These are phyloP conservation scores for Penicillium canariense DNA, from an alignment of 495 filamentous ascomycete genomes.

Conservation along the genomic window DNA sequence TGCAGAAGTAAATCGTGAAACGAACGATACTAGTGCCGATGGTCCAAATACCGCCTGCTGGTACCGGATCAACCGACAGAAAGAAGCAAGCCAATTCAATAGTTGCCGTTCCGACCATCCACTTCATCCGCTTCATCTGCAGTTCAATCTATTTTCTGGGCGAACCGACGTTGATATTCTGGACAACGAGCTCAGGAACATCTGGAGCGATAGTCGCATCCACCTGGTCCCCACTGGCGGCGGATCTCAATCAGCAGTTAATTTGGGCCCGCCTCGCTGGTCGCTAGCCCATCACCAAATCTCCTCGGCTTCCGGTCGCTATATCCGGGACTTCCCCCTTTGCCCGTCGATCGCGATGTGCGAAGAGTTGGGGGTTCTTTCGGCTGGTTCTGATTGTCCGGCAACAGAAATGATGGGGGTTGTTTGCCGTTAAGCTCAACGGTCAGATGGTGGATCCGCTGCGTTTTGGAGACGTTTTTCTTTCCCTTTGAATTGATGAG, in stretches of 20 bases:
- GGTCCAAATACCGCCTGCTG: not conserved
- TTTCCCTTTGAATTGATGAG: not conserved
- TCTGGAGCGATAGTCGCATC: constrained; percentile 24
- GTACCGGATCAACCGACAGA: not conserved
- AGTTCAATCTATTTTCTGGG: not conserved
- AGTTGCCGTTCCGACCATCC: not conserved
- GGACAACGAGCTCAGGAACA: constrained; percentile 12
- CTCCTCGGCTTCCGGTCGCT: constrained; percentile 12
- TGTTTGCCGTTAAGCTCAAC: not conserved
- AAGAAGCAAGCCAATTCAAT: constrained; percentile 1
- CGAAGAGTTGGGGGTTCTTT: not conserved
- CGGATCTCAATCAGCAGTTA: constrained; percentile 22
- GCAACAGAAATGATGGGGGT: not conserved
- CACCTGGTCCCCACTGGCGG: constrained; percentile 18
- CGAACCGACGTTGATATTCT: constrained; percentile 11
- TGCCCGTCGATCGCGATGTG: constrained; percentile 2
- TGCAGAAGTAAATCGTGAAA: not conserved
- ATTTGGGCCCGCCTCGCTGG: constrained; percentile 14
- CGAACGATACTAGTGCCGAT: constrained; percentile 1
- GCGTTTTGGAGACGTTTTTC: not conserved
- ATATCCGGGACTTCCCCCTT: constrained; percentile 3
- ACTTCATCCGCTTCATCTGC: not conserved
- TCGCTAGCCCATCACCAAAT: not conserved
- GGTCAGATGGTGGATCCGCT: not conserved
- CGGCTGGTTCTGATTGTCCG: not conserved